Conservation (phyloP, 768 basidiomycete species). For the Pleurotus tuber-regium region DNA sequence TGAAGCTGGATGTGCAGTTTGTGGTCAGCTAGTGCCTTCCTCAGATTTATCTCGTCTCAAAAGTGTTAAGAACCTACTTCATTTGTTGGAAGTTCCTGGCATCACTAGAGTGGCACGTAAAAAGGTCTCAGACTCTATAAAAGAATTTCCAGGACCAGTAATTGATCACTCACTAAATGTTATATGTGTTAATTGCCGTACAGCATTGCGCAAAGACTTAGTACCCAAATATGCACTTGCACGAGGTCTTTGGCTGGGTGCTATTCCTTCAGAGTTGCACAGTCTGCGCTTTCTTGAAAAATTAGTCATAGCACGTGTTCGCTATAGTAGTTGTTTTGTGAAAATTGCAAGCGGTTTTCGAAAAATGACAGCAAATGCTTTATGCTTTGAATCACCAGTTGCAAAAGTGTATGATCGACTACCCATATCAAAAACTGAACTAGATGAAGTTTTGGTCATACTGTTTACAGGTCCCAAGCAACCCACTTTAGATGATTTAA, state of each 20-base stretch:
- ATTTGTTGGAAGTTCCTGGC: background rate
- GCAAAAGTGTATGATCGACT: conserved; percentile 19
- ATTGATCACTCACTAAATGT: too few relatives aligned
- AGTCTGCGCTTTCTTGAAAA: conserved; percentile 23
- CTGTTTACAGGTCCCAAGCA: conserved; percentile 13
- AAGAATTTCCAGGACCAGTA: background rate
- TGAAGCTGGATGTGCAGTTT: conserved; percentile 3
- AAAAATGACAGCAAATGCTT: conserved; percentile 24
- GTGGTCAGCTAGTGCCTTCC: background rate
- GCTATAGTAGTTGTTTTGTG: conserved; percentile 22
- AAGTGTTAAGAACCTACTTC: background rate
- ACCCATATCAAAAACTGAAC: conserved; percentile 18
- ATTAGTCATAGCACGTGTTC: conserved; percentile 12
- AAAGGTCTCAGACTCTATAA: background rate
- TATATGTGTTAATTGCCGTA: conserved; percentile 12
- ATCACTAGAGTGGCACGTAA: background rate
- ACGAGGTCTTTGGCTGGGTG: conserved; percentile 31
- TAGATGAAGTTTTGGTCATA: conserved; percentile 19
- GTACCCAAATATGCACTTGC: conserved; percentile 20
- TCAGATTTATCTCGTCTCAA: background rate
- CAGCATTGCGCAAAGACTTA: conserved; percentile 5
- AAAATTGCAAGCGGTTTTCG: conserved; percentile 12
- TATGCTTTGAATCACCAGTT: conserved; percentile 23
- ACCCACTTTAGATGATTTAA: background rate
- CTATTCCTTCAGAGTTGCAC: conserved; percentile 21